phyloP scores from a whole-genome alignment of 2,329 filamentous ascomycete species.

The Diplodia corticola region DNA sequence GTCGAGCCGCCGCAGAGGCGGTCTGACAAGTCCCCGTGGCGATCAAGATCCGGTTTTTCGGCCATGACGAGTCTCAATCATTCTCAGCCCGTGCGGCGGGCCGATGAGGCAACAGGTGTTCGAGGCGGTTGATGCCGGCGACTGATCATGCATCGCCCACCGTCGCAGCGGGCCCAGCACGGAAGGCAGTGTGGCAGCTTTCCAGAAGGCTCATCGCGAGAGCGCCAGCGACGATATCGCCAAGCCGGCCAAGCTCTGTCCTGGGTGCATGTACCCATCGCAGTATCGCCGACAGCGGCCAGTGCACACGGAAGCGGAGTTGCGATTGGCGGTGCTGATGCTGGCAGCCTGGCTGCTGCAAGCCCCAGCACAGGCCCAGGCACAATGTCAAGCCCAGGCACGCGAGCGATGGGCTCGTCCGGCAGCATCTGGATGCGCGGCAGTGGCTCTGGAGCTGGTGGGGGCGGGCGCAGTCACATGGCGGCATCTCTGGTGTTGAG shows the following conservation, averaged over 20 bases:
- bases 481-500: constrained; percentile 16
- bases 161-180: not conserved
- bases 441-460: not conserved
- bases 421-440: too few species aligned
- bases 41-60: not conserved
- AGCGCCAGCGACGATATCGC: not conserved
- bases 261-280: too few species aligned
- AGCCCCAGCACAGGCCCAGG: not conserved
- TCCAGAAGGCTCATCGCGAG: not conserved
- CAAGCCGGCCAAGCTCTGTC: not conserved
- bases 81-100: not conserved
- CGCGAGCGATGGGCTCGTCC: not conserved
- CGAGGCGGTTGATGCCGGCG: not conserved
- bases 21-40: constrained; percentile 2
- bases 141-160: constrained; percentile 7
- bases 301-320: too few species aligned
- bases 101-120: constrained; percentile 8
- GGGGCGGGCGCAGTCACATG: not conserved
- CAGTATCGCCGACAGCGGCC: too few species aligned
- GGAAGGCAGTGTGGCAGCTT: not conserved
- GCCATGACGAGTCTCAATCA: not conserved
- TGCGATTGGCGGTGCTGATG: not conserved
- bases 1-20: not conserved
- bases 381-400: not conserved
- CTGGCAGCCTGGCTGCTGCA: not conserved